Base-by-base conservation (phyloP, 208 protist genomes). In the Leishmania martiniquensis region DNA sequence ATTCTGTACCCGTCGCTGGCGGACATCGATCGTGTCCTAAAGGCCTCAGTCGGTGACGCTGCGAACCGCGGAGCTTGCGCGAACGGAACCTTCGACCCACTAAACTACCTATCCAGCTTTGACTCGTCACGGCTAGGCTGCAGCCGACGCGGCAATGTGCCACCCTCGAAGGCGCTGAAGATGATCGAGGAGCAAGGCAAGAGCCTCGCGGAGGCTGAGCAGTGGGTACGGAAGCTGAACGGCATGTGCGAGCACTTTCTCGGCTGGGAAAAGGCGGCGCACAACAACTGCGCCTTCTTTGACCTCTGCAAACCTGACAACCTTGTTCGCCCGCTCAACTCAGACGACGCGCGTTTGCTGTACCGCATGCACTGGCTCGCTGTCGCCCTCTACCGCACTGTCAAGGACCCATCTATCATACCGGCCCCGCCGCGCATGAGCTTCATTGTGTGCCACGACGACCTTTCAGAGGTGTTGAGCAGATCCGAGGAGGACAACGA, bases 321-420 rank as follows among this genome's bases (percentile, higher is more conserved):
- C 47, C n/a, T 89, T 15, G 57, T 87, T 3, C 67, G 72, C 34
- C 82, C 86, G 0, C 67, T 81, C 59, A 89, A 87, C 74, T 72
- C 75, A 7, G 86, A 90, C 67, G 89, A 93, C 74, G 70, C 79
- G 66, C 69, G 44, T 1, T 57, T 89, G 67, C 72, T 91, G 12
- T 54, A 74, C 42, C 84, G 83, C 51, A 80, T 93, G 68, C 89
- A 93, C 73, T 91, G 82, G 84, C 81, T 93, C 34, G 78, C 82
- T 1, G 78, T 93, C 1, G 80, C 82, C 0, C 77, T 93, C 66
- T 85, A 85, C 75, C 69, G 78, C 34, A 68, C 62, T 15, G 79
- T 93, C 25, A 72, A 82, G 34, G 84, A 93, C 76, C 55, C 67
- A 32, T 71, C 54, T 10, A 89, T 91, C 0, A 84, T 93, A 10